A percentile compares a stretch with the other conserved stretches of the same genome.
These are phyloP conservation scores for Lentinus brumalis DNA, from an alignment of 768 basidiomycete species.

Conservation along the genomic window DNA sequence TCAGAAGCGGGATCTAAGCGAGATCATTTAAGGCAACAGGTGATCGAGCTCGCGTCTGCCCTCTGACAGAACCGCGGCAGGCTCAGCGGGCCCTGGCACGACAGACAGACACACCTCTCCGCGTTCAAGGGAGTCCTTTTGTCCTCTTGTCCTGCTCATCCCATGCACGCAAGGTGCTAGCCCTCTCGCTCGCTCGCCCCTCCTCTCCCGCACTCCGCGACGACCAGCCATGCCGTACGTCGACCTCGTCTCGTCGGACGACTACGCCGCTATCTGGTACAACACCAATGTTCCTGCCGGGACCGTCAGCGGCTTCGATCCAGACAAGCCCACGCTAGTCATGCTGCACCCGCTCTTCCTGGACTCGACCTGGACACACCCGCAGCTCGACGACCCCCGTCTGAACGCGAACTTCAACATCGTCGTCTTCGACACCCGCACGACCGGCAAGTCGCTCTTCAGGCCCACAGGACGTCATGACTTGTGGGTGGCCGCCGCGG, in stretches of 20 bases:
- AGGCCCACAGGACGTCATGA: conserved; percentile 62
- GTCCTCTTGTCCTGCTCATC: neutral
- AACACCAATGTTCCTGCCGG: conserved; percentile 59
- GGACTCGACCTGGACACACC: conserved; percentile 67
- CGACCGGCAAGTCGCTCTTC: conserved; percentile 56
- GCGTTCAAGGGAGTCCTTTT: neutral
- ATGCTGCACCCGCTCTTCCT: conserved; percentile 70
- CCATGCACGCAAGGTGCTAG: conserved; percentile 6
- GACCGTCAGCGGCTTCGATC: conserved; percentile 69
- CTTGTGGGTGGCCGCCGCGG: conserved; percentile 79
- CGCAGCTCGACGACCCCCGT: conserved; percentile 68
- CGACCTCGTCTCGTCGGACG: conserved; percentile 60
- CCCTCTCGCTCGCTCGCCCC: conserved; percentile 1
- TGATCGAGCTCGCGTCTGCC: conserved; percentile 2
- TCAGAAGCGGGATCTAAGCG: conserved; percentile 11
- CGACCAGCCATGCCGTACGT: conserved; percentile 63
- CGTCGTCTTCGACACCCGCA: conserved; percentile 74
- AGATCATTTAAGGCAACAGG: conserved; percentile 7
- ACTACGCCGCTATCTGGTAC: conserved; percentile 75
- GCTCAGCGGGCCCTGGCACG: conserved; percentile 1
- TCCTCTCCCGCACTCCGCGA: conserved; percentile 1
- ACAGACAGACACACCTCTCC: neutral
- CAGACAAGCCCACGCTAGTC: conserved; percentile 64
- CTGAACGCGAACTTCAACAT: conserved; percentile 62
- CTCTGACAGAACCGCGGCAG: conserved; percentile 2